Evolutionary conservation across 2,329 filamentous ascomycete genomes (phyloP).

Genomic region (Botryotinia narcissicola): DNA sequence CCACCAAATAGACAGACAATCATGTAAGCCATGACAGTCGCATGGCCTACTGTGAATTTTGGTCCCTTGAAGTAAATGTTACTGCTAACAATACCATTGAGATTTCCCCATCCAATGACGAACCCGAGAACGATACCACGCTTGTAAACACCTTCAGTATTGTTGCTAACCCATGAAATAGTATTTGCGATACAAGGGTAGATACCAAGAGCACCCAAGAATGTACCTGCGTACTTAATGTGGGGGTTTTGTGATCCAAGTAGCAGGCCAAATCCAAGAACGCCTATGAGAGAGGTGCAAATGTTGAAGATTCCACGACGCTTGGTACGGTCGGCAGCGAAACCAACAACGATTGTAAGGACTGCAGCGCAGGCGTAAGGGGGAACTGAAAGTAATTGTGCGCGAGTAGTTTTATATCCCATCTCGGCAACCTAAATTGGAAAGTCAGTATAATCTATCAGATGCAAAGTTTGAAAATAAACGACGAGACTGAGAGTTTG

Average conservation of each 20-base stretch:
- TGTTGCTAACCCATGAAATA: slow-evolving; percentile 84
- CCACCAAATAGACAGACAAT: slow-evolving; percentile 65
- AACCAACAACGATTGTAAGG: slow-evolving; percentile 68
- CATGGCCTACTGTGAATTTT: slow-evolving; percentile 68
- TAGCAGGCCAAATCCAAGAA: slow-evolving; percentile 79
- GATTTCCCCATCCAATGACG: slow-evolving; percentile 87
- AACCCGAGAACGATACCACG: slow-evolving; percentile 81
- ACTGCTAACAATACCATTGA: slow-evolving; percentile 59
- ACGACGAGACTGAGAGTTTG: accelerated
- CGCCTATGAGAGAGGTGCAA: slow-evolving; percentile 63
- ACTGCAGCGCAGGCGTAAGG: slow-evolving; percentile 72
- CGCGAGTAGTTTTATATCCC: slow-evolving; percentile 55
- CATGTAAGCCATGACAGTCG: slow-evolving; percentile 71
- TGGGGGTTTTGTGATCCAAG: slow-evolving; percentile 59
- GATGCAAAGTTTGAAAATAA: neutral
- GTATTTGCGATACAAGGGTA: slow-evolving; percentile 85
- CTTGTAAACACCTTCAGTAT: slow-evolving; percentile 86
- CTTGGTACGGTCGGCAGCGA: slow-evolving; percentile 70
- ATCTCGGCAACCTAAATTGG: slow-evolving; percentile 49
- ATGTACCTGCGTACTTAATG: slow-evolving; percentile 78
- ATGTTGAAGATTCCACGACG: slow-evolving; percentile 82
- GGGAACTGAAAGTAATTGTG: slow-evolving; percentile 72
- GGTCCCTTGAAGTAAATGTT: slow-evolving; percentile 67
- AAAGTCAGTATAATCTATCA: neutral
- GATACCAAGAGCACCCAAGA: slow-evolving; percentile 80